Conservation (phyloP, 108 stramenopile species). For the Nitzschia inconspicua region DNA sequence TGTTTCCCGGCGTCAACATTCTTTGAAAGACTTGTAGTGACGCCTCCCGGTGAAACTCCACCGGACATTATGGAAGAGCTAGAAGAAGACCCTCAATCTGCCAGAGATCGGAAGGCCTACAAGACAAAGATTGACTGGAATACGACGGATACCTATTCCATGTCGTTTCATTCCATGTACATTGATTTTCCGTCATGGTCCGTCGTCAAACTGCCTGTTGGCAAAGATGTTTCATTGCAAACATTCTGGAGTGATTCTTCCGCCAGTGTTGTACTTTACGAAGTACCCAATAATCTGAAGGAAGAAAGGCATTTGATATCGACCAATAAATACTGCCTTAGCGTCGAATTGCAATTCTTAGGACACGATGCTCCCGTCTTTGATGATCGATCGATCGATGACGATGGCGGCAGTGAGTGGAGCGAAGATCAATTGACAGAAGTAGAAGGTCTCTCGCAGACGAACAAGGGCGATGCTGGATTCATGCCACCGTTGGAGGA, state of each 20-base stretch:
- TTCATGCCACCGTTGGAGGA: constrained; percentile 9
- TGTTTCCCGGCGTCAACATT: constrained; percentile 30
- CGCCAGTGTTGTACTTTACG: constrained; percentile 24
- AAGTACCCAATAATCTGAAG: constrained; percentile 1
- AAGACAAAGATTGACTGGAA: constrained; percentile 46
- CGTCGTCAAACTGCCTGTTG: constrained; percentile 58
- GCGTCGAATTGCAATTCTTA: constrained; percentile 7
- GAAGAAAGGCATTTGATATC: background rate
- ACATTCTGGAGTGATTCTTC: constrained; percentile 79
- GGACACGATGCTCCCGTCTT: background rate
- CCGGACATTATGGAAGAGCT: constrained; percentile 42
- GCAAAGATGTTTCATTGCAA: constrained; percentile 49
- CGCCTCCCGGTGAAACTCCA: constrained; percentile 50
- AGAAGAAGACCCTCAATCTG: constrained; percentile 44
- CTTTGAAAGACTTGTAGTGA: constrained; percentile 64
- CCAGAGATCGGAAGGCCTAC: constrained; percentile 29
- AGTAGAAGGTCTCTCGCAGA: constrained; percentile 3
- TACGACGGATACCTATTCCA: constrained; percentile 56
- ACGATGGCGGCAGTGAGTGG: background rate
- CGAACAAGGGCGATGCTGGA: background rate
- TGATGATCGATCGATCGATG: background rate
- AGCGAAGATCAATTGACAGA: constrained; percentile 10
- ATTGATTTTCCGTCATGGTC: constrained; percentile 74
- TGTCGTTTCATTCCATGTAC: constrained; percentile 78
- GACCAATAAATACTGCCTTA: constrained; percentile 1